phyloP scores from a whole-genome alignment of 345 rosid genomes.

The Microthlaspi erraticum region DNA sequence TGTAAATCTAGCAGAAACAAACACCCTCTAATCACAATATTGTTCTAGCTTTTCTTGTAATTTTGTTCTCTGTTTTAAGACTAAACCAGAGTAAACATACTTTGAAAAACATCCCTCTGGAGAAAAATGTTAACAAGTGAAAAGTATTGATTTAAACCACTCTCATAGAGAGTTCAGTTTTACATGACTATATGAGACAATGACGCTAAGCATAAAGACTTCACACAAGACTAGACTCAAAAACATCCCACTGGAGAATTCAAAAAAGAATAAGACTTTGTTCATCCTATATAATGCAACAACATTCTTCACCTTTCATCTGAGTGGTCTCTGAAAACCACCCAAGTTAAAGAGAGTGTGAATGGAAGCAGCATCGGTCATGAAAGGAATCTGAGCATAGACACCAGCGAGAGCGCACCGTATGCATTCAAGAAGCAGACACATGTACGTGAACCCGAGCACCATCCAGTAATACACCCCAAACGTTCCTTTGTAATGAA shows the following conservation, averaged over 20 bases:
- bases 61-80: neutral
- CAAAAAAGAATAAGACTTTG: slow-evolving; percentile 7
- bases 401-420: slow-evolving; percentile 70
- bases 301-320: slow-evolving; percentile 24
- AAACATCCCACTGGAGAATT: neutral
- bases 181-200: slow-evolving; percentile 23
- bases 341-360: slow-evolving; percentile 73
- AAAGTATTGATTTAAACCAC: too few species aligned
- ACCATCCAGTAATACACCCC: slow-evolving; percentile 78
- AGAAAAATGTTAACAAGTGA: too few species aligned
- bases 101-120: too few species aligned
- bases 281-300: slow-evolving; percentile 17
- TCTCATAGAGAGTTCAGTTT: slow-evolving; percentile 15
- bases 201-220: slow-evolving; percentile 27
- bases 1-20: neutral
- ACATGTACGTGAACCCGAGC: slow-evolving; percentile 61
- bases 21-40: neutral
- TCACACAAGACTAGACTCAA: slow-evolving; percentile 24
- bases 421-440: slow-evolving; percentile 64
- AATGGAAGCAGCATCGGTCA: slow-evolving; percentile 74
- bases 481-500: slow-evolving; percentile 68
- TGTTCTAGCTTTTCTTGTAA: neutral
- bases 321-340: slow-evolving; percentile 54
- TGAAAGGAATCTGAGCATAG: slow-evolving; percentile 63
- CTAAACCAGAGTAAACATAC: too few species aligned